Base-by-base conservation (phyloP, 2,329 filamentous ascomycete species). In the Aspergillus eucalypticola region DNA sequence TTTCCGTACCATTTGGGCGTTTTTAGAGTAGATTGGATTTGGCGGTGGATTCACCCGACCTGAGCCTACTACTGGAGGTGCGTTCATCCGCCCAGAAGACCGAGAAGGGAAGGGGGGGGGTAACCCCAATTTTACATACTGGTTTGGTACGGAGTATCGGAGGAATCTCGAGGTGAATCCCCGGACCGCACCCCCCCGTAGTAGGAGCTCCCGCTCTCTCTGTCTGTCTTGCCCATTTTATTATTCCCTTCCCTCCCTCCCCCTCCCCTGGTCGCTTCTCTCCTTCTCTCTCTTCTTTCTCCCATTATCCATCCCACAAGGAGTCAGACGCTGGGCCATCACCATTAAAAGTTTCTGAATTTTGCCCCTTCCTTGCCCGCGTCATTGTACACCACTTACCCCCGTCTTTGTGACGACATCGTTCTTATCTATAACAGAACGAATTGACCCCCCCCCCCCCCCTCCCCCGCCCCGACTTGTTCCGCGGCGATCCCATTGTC, bases 341-440 rank as follows among this genome's bases (percentile, higher is more conserved):
- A 59, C 50, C 32, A 15, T 35, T 56, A 46, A 48, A 46, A 41
- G 38, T 44, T 29, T 39, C 54, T 50, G 60, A 59, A 41, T 57
- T 49, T 59, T 52, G 48, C 56, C 44, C 59, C 53, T 61, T 61
- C 59, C 60, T 57, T 61, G 58, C 65, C 66, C 65, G 63, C 66
- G 61, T 64, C 69, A 35, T 35, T 35, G 32, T 35, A 35, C 11
- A 35, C 60, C 67, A 59, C 56, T 67, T 54, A 66, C 67, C 58
- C 25, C 21, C 42, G 50, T 21, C 54, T 54, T 46, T 48, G 68
- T 73, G 71, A 73, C 71, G 68, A 70, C 65, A 71, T 58, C 57
- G 39, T 51, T 27, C 54, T 58, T 62, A 63, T 63, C 64, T 64
- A 55, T 63, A 61, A 56, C 15, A 35, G 32, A 52, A 52, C 49